These are phyloP conservation scores for Carallia brachiata DNA, from an alignment of 345 rosid species.

Conservation along the genomic window DNA sequence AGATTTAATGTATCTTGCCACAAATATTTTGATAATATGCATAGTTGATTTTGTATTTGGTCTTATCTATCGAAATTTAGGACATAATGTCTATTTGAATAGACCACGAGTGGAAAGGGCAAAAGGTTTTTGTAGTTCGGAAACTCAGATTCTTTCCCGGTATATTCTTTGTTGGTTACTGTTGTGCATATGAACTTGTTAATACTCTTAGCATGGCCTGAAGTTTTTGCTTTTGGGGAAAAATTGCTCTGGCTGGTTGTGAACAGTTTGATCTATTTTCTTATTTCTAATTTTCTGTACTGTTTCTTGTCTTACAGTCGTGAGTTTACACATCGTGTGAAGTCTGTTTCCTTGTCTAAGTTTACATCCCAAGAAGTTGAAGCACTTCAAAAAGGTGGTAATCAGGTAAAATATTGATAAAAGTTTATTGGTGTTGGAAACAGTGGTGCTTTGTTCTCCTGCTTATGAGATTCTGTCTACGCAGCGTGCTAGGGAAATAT, in stretches of 20 bases:
- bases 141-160: neutral
- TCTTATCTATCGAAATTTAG: too few species aligned
- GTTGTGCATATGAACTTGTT: neutral
- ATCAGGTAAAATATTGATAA: slow-evolving; percentile 59
- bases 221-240: neutral
- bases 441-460: slow-evolving; percentile 8
- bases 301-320: slow-evolving; percentile 54
- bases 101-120: too few species aligned
- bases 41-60: too few species aligned
- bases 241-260: neutral
- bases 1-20: too few species aligned
- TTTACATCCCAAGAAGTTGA: slow-evolving; percentile 95
- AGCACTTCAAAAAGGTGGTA: slow-evolving; percentile 94
- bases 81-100: too few species aligned
- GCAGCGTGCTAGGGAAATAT: slow-evolving; percentile 92
- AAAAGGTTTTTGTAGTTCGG: too few species aligned
- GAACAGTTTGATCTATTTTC: slow-evolving; percentile 6
- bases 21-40: too few species aligned
- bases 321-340: slow-evolving; percentile 96
- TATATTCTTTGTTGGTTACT: neutral
- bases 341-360: slow-evolving; percentile 96
- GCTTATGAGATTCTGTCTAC: slow-evolving; percentile 27
- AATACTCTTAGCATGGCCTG: neutral
- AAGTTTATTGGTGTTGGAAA: slow-evolving; percentile 12
- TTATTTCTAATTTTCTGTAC: slow-evolving; percentile 4